Evolutionary conservation across 352 stramenopile genomes (phyloP), one percentile per base, ranked within the genome.

Genomic region (Globisporangium parvum): DNA sequence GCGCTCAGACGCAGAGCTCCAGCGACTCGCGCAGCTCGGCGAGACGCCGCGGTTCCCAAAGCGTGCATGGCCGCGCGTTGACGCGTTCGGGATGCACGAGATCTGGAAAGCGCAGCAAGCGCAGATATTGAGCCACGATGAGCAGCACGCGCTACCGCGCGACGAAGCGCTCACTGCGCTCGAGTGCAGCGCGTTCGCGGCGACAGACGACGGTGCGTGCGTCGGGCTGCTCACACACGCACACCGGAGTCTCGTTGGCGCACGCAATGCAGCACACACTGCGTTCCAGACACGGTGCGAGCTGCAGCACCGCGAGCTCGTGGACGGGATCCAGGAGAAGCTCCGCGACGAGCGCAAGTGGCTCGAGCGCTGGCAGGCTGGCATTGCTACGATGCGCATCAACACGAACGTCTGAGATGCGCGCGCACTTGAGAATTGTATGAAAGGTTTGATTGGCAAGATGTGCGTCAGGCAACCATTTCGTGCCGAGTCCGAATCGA

Each of bases 341-440:
- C 55, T 86, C 26, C 53, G 75, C 28, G 77, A 88, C 59, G 77
- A 86, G 60, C 51, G 79, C 51, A 88, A 83, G 41, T 80, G 73
- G 71, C 63, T 51, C 0, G 40, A 73, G 37, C 77, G 60, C 53
- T 88, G 77, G 77, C 60, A 75, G 28, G 52, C 69, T n/a, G 66
- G 71, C 17, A 77, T 85, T 24, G 41, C 59, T 3, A 69, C 53
- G n/a, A 65, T 82, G 57, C 41, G n/a, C 4, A 18, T 52, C 39
- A 26, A 14, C 41, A 20, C 41, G 41, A 47, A 8, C 12, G 8
- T 37, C 41, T 26, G 41, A 18, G 20, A 47, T 14, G 39, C 39
- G 39, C 39, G 39, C 39, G 20, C 39, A 44, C 39, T 44, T 14
- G 47, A 52, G 6, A 1, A 26, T 28, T 48, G 42, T 26, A 48